A percentile compares a stretch with the other conserved stretches of the same genome.
Evolutionary conservation across 345 rosid species (phyloP).

Genomic region (Salix suchowensis): DNA sequence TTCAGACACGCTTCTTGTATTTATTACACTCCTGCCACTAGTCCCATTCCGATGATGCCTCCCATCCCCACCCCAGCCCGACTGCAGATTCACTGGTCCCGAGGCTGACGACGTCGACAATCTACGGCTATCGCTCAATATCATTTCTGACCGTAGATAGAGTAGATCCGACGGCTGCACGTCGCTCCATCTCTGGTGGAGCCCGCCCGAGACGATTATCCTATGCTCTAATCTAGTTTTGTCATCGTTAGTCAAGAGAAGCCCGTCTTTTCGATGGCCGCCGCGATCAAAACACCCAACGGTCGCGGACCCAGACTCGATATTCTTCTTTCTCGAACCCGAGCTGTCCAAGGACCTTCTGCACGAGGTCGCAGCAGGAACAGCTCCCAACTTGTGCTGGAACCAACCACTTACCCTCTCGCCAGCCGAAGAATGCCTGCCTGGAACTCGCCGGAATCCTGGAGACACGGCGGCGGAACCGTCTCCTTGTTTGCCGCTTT

Average conservation of each 20-base stretch:
- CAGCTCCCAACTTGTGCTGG: background rate
- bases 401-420: slow-evolving; percentile 22
- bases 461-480: background rate
- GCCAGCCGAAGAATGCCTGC: slow-evolving; percentile 72
- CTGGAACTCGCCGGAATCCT: slow-evolving; percentile 44
- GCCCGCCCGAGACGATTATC: slow-evolving; percentile 53
- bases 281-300: slow-evolving; percentile 49
- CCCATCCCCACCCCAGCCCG: background rate
- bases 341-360: slow-evolving; percentile 57
- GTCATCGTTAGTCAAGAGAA: slow-evolving; percentile 26
- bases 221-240: slow-evolving; percentile 54
- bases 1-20: slow-evolving; percentile 73
- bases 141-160: slow-evolving; percentile 70
- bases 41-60: background rate
- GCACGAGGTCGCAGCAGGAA: slow-evolving; percentile 19
- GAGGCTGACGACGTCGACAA: background rate
- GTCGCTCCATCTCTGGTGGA: slow-evolving; percentile 69
- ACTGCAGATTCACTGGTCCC: slow-evolving; percentile 6
- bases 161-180: slow-evolving; percentile 68
- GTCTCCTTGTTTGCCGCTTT: slow-evolving; percentile 8
- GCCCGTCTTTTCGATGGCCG: slow-evolving; percentile 54
- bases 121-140: slow-evolving; percentile 46
- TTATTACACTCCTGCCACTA: slow-evolving; percentile 52
- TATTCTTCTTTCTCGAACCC: slow-evolving; percentile 17
- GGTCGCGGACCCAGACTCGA: slow-evolving; percentile 15